Evolutionary conservation across 805 yeast genomes (phyloP).

Genomic region (Hemisphaericaspora nanyangensis): DNA sequence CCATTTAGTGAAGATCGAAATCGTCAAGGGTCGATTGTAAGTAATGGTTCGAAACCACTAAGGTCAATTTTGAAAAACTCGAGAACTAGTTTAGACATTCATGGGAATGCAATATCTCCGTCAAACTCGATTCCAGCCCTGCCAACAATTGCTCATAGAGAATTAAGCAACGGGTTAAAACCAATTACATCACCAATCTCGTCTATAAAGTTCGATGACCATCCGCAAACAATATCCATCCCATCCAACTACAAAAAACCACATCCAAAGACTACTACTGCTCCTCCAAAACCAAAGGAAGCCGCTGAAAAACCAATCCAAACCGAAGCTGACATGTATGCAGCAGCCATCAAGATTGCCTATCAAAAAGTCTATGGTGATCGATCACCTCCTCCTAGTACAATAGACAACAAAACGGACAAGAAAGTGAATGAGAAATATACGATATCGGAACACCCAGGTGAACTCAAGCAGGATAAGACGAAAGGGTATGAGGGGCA

Average conservation of each 20-base stretch:
- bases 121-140: neutral
- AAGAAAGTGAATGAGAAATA: constrained; percentile 6
- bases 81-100: constrained; percentile 5
- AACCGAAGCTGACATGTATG: constrained; percentile 51
- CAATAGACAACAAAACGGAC: neutral
- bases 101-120: neutral
- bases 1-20: neutral
- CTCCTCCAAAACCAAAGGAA: constrained; percentile 8
- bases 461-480: too few relatives aligned
- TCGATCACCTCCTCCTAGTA: constrained; percentile 4
- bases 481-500: constrained; percentile 27
- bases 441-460: too few relatives aligned
- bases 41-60: constrained; percentile 16
- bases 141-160: neutral
- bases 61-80: constrained; percentile 34
- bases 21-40: neutral
- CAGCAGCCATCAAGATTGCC: constrained; percentile 53
- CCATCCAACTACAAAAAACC: constrained; percentile 7
- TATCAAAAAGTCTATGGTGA: constrained; percentile 53
- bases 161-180: neutral
- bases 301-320: constrained; percentile 1
- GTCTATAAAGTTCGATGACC: constrained; percentile 36
- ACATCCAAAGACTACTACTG: constrained; percentile 1
- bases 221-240: constrained; percentile 35
- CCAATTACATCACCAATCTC: constrained; percentile 18